Conservation (phyloP, 768 basidiomycete genomes). For the Lactifluus echinatus region DNA sequence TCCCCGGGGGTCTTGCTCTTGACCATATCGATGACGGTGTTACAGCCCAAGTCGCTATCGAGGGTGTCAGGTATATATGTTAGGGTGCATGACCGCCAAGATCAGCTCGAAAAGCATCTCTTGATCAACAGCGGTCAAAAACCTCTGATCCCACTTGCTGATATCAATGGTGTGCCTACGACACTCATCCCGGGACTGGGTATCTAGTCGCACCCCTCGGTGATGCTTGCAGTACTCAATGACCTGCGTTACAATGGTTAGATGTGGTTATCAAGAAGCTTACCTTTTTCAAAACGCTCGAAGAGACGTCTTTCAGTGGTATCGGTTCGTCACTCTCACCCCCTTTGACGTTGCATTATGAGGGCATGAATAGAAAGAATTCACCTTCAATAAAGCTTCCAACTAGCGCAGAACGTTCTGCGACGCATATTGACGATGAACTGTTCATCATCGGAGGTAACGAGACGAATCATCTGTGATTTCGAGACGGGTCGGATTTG, state of each 20-base stretch:
- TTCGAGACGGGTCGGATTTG: no score
- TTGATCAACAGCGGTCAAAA: constrained; percentile 96
- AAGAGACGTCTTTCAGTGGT: constrained; percentile 89
- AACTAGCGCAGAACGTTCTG: constrained; percentile 91
- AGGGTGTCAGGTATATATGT: constrained; percentile 41
- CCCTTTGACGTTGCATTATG: constrained; percentile 67
- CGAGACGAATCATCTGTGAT: constrained; percentile 87
- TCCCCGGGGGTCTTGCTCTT: constrained; percentile 99
- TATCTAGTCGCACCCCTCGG: constrained; percentile 89
- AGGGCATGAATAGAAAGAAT: constrained; percentile 9
- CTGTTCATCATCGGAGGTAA: constrained; percentile 92
- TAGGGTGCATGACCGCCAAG: constrained; percentile 98
- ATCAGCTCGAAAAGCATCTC: constrained; percentile 99
- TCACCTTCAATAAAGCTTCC: constrained; percentile 99
- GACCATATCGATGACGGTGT: constrained; percentile 99
- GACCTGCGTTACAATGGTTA: constrained; percentile 48
- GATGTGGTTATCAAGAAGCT: constrained; percentile 7
- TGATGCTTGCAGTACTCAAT: constrained; percentile 99
- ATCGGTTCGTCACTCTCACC: constrained; percentile 93
- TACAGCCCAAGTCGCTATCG: constrained; percentile 88
- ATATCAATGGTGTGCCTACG: constrained; percentile 98
- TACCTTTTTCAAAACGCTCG: constrained; percentile 89
- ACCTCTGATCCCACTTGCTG: constrained; percentile 98
- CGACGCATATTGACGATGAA: constrained; percentile 89
- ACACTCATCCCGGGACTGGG: constrained; percentile 82